Percentiles rank a stretch among this genome's conserved stretches.
These are phyloP conservation scores for Mallotus japonicus DNA, from an alignment of 441 rosid species.

Conservation along the genomic window DNA sequence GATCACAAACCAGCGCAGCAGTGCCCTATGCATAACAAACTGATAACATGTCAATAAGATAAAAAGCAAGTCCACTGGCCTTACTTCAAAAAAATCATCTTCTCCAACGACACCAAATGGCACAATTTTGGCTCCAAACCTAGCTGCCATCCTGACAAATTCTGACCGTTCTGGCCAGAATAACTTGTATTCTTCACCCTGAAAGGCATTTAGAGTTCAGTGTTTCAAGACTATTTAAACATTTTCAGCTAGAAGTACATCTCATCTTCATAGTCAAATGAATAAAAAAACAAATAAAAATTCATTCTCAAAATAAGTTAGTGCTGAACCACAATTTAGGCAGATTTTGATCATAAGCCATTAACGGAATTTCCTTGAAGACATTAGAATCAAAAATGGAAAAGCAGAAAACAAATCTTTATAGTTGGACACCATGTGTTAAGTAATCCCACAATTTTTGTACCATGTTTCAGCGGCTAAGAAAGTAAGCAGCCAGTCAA, in stretches of 20 bases:
- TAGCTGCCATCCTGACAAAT: conserved; percentile 84
- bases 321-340: background rate
- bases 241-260: background rate
- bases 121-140: conserved; percentile 80
- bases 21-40: background rate
- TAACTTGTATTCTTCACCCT: conserved; percentile 91
- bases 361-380: background rate
- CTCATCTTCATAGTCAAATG: background rate
- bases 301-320: background rate
- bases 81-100: conserved; percentile 71
- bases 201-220: conserved; percentile 17
- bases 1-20: background rate
- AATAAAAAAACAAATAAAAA: background rate
- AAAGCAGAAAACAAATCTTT: too few relatives aligned
- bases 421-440: background rate
- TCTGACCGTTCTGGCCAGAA: conserved; percentile 84
- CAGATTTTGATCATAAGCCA: background rate
- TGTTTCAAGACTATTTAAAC: background rate
- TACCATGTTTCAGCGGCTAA: background rate
- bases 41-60: background rate
- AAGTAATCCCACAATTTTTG: background rate
- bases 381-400: background rate
- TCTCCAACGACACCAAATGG: conserved; percentile 90
- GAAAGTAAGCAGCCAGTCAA: background rate
- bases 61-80: background rate